A percentile compares a stretch with the other conserved stretches of the same genome.
Evolutionary conservation across 164 flowering plant genomes (phyloP).

Genomic region (Sedum album): DNA sequence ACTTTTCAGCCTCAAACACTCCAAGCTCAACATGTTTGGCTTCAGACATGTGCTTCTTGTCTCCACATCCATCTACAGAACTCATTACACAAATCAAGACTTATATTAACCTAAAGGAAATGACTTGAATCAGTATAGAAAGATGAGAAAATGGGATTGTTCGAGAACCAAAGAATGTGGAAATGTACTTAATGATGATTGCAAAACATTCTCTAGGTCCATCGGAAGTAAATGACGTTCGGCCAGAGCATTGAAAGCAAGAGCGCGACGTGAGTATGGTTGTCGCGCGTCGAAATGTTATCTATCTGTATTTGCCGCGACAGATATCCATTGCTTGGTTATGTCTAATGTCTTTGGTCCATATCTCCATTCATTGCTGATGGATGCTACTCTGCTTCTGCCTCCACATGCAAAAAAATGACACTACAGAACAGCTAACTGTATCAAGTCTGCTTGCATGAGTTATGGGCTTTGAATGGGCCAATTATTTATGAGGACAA

Average conservation of each 20-base stretch:
- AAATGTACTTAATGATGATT: no score
- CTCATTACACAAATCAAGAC: background rate
- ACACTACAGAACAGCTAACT: no score
- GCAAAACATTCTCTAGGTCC: no score
- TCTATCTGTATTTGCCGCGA: background rate
- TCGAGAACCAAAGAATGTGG: no score
- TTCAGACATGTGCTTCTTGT: background rate
- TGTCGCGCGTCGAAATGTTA: background rate
- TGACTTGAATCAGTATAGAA: no score
- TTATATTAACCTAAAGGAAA: no score
- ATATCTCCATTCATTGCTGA: background rate
- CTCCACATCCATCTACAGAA: background rate
- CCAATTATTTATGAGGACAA: no score
- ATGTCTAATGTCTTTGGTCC: background rate
- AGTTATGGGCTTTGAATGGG: no score
- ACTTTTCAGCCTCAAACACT: conserved; percentile 4
- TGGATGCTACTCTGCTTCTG: background rate
- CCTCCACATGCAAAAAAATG: background rate
- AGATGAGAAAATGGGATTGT: no score
- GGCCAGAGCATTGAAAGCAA: background rate
- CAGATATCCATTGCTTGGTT: background rate
- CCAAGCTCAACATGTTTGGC: background rate
- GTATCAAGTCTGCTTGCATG: no score
- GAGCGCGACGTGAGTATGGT: background rate
- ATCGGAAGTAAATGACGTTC: no score